These are phyloP conservation scores for Pseudognaphalium luteoalbum DNA, from an alignment of 129 eudicot species.

Conservation along the genomic window DNA sequence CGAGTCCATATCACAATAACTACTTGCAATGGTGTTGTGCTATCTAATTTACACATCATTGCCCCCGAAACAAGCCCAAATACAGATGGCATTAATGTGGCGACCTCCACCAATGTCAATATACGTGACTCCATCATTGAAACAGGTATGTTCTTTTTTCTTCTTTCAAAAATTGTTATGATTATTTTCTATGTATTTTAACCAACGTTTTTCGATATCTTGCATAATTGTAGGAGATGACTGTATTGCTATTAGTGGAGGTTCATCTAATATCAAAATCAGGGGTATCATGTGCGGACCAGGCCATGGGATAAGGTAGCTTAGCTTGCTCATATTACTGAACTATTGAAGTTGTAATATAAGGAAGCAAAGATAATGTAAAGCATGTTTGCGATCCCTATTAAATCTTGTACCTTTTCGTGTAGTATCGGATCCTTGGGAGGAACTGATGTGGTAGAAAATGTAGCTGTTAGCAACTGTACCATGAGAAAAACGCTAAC, in stretches of 20 bases:
- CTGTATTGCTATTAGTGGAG: conserved; percentile 70
- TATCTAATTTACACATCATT: conserved; percentile 49
- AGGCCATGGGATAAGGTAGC: conserved; percentile 81
- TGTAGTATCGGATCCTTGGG: conserved; percentile 73
- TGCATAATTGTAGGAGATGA: conserved; percentile 58
- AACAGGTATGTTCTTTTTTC: conserved; percentile 44
- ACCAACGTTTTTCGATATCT: conserved; percentile 1
- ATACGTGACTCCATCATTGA: conserved; percentile 58
- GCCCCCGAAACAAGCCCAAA: conserved; percentile 79
- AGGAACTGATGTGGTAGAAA: conserved; percentile 59
- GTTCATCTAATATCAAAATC: conserved; percentile 55
- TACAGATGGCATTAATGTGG: conserved; percentile 65
- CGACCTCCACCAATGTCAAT: conserved; percentile 45
- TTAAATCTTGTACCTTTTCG: conserved; percentile 1
- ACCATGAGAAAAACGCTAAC: conserved; percentile 55
- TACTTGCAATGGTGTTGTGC: conserved; percentile 38
- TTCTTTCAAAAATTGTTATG: background rate
- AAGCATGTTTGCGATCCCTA: background rate
- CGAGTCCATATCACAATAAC: conserved; percentile 50
- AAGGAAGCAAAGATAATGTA: conserved; percentile 3
- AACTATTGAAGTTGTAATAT: background rate
- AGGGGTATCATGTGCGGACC: conserved; percentile 62
- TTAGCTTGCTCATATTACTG: conserved; percentile 12
- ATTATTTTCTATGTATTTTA: background rate
- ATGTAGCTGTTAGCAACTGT: conserved; percentile 56